These are phyloP conservation scores for Acanthamoeba royreba DNA, from an alignment of 208 protist species.

Conservation along the genomic window DNA sequence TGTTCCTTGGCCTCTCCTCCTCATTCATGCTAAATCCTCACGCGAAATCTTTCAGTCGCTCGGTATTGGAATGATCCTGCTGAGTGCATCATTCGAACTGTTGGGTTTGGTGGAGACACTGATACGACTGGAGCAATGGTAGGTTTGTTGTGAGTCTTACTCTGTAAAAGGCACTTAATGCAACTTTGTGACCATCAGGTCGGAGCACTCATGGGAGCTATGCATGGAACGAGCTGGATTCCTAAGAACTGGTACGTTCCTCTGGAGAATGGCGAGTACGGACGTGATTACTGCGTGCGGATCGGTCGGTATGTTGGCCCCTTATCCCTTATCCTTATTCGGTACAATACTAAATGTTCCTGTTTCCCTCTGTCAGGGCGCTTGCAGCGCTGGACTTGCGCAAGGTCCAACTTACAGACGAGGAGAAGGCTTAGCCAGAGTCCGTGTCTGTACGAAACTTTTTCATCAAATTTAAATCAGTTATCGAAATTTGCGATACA, in stretches of 20 bases:
- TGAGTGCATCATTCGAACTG: neutral
- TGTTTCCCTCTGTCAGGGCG: neutral
- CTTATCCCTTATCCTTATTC: neutral
- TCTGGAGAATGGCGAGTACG: neutral
- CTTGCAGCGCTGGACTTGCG: neutral
- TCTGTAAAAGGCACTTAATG: neutral
- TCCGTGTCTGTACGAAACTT: no score
- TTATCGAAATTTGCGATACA: no score
- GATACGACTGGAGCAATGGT: neutral
- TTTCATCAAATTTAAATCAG: no score
- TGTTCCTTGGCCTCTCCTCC: neutral
- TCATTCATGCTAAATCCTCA: neutral
- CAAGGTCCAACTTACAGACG: no score
- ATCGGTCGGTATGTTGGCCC: neutral
- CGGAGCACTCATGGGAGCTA: neutral
- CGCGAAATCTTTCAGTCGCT: neutral
- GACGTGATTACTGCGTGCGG: neutral
- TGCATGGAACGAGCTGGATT: neutral
- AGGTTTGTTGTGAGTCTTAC: neutral
- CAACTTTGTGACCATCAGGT: neutral
- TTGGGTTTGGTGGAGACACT: neutral
- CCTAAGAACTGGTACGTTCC: neutral
- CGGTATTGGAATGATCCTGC: neutral
- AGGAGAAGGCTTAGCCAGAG: no score
- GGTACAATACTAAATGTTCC: neutral